phyloP scores from a whole-genome alignment of 2,329 filamentous ascomycete genomes.

The Colletotrichum sp. region DNA sequence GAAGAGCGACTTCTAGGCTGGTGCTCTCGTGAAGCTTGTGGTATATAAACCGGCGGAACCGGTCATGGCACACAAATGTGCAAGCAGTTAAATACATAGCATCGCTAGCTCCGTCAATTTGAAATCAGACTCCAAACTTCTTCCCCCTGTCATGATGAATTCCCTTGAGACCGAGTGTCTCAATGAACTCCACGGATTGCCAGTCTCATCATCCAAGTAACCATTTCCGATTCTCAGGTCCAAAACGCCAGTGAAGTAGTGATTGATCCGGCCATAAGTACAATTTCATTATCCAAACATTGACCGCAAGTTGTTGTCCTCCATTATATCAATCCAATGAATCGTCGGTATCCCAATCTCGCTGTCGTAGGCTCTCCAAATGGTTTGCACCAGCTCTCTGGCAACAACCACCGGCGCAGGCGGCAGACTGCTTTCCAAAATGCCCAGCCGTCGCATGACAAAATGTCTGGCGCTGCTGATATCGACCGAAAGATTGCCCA shows the following conservation, averaged over 20 bases:
- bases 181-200: accelerated
- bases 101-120: background rate
- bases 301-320: constrained; percentile 34
- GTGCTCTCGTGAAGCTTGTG: accelerated
- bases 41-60: background rate
- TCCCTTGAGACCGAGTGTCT: accelerated
- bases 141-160: background rate
- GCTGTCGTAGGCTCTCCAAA: constrained; percentile 46
- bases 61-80: background rate
- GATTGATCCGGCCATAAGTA: background rate
- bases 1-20: constrained; percentile 30
- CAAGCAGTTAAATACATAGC: background rate
- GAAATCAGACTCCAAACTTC: background rate
- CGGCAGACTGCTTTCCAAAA: constrained; percentile 43
- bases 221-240: background rate
- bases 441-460: constrained; percentile 40
- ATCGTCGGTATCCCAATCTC: constrained; percentile 38
- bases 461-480: constrained; percentile 43
- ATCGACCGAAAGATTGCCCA: constrained; percentile 35
- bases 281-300: constrained; percentile 33
- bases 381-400: constrained; percentile 43
- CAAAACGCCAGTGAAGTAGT: background rate
- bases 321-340: constrained; percentile 51
- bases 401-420: constrained; percentile 48
- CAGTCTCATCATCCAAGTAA: background rate